A percentile compares a stretch with the other conserved stretches of the same genome.
Evolutionary conservation across 1,139 yeast genomes (phyloP).

Genomic region (Taphrina sp.): DNA sequence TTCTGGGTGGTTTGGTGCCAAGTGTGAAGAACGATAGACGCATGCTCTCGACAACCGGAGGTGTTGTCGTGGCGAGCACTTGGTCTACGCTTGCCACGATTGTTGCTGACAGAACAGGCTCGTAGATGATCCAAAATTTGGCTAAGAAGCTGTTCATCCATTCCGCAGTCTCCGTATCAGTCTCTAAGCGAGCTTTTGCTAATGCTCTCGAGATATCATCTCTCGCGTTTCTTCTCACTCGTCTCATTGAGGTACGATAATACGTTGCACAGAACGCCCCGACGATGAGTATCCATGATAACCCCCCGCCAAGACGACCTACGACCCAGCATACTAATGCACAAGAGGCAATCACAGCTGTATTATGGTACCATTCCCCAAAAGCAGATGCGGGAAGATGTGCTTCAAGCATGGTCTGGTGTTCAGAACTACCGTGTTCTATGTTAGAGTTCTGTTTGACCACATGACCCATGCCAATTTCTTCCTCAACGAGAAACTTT

Average conservation of each 20-base stretch:
- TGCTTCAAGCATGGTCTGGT: slow-evolving; percentile 11
- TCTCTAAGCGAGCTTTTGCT: slow-evolving; percentile 73
- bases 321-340: slow-evolving; percentile 71
- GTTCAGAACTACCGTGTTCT: slow-evolving; percentile 2
- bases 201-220: slow-evolving; percentile 83
- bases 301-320: slow-evolving; percentile 72
- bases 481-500: slow-evolving; percentile 3
- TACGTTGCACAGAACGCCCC: slow-evolving; percentile 60
- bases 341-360: slow-evolving; percentile 63
- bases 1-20: slow-evolving; percentile 92
- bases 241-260: slow-evolving; percentile 79
- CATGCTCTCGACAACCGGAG: slow-evolving; percentile 73
- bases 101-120: slow-evolving; percentile 84
- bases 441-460: background rate
- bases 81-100: slow-evolving; percentile 84
- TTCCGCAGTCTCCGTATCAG: slow-evolving; percentile 88
- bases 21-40: slow-evolving; percentile 87
- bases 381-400: slow-evolving; percentile 44
- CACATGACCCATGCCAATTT: background rate
- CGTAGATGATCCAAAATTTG: slow-evolving; percentile 86
- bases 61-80: slow-evolving; percentile 64
- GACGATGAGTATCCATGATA: slow-evolving; percentile 77
- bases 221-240: slow-evolving; percentile 69
- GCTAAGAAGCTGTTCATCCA: slow-evolving; percentile 87
- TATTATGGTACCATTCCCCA: slow-evolving; percentile 96